These are phyloP conservation scores for Metschnikowia gelsemii DNA, from an alignment of 805 yeast species.

Conservation along the genomic window DNA sequence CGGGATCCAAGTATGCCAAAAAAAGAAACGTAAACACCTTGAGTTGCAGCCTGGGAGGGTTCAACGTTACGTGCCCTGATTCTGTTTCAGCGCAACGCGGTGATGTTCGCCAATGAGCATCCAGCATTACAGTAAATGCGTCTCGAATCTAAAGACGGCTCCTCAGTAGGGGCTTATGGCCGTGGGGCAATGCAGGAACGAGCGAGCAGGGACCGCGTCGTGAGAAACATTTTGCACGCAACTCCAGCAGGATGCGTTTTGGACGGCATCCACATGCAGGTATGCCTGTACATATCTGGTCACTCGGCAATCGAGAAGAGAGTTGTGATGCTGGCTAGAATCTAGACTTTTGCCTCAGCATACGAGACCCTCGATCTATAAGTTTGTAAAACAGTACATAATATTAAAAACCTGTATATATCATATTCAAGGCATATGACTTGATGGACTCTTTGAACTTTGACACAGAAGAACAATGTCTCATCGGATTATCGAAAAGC, in stretches of 20 bases:
- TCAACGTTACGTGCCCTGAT: background rate
- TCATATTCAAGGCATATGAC: background rate
- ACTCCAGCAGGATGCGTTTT: too few relatives aligned
- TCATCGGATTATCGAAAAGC: background rate
- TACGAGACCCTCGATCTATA: too few relatives aligned
- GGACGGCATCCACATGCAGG: background rate
- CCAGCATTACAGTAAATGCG: background rate
- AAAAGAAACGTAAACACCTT: background rate
- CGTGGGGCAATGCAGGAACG: constrained; percentile 9
- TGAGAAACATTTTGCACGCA: too few relatives aligned
- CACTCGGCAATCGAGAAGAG: constrained; percentile 1
- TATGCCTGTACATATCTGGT: background rate
- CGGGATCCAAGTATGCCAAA: background rate
- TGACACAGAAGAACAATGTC: background rate
- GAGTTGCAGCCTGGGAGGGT: background rate
- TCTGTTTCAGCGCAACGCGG: background rate
- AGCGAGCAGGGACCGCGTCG: too few relatives aligned
- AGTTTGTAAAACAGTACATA: too few relatives aligned
- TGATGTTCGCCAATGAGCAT: constrained; percentile 1
- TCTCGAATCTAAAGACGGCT: background rate
- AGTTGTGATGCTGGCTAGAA: background rate
- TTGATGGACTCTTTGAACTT: background rate
- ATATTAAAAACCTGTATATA: too few relatives aligned
- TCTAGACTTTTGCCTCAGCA: background rate
- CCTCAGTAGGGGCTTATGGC: background rate